Percentiles rank a stretch among this genome's conserved stretches.
Conservation (phyloP, 768 basidiomycete species). For the Tylopilus plumbeoviolaceoides region DNA sequence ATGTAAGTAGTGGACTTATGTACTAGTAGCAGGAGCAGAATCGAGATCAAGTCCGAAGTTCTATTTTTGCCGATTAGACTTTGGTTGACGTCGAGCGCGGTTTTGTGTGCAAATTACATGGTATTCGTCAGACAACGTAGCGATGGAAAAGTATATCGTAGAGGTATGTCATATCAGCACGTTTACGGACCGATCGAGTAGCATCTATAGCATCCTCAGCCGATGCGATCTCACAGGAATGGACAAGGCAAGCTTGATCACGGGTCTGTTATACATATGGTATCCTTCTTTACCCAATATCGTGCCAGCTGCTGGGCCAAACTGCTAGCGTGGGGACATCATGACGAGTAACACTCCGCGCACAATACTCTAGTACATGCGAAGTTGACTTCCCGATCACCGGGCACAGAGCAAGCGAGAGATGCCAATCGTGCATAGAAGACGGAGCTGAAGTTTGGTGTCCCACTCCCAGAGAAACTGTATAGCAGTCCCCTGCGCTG, state of each 20-base stretch:
- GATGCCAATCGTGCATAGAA: constrained; percentile 45
- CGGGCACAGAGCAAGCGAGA: constrained; percentile 55
- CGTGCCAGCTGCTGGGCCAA: constrained; percentile 48
- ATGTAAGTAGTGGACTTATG: neutral
- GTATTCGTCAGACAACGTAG: constrained; percentile 57
- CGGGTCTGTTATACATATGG: neutral
- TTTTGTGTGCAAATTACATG: too few species aligned
- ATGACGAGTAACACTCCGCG: constrained; percentile 35
- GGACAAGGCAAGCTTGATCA: constrained; percentile 50
- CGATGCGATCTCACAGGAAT: constrained; percentile 34
- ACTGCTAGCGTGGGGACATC: constrained; percentile 70
- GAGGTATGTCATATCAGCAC: constrained; percentile 22
- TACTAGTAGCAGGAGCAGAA: neutral
- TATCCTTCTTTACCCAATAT: neutral
- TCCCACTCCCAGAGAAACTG: constrained; percentile 52
- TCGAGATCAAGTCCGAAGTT: too few species aligned
- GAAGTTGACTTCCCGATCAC: neutral
- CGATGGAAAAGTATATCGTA: constrained; percentile 59
- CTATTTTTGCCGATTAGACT: too few species aligned
- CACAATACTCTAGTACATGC: neutral
- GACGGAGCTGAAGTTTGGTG: constrained; percentile 34
- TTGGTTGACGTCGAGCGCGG: too few species aligned
- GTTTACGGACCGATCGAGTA: neutral
- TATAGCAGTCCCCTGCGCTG: constrained; percentile 64
- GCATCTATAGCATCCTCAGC: neutral